Evolutionary conservation across 352 stramenopile species (phyloP).

Genomic region (Saprolegnia parasitica): DNA sequence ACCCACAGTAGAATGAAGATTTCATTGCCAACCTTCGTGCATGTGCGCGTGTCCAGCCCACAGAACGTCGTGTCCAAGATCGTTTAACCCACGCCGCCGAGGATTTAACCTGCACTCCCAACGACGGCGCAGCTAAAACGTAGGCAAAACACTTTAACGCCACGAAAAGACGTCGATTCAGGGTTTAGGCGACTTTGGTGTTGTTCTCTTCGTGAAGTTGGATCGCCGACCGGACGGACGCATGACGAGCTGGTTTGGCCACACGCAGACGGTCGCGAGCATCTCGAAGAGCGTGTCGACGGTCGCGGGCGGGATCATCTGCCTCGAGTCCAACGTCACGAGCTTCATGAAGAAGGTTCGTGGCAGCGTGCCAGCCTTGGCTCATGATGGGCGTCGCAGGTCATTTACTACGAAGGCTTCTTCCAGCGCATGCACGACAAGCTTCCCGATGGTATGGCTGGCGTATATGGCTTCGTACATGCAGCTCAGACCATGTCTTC

Average conservation of each 20-base stretch:
- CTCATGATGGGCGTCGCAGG: conserved; percentile 33
- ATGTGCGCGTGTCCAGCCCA: too few relatives aligned
- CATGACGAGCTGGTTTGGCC: conserved; percentile 76
- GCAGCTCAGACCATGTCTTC: neutral
- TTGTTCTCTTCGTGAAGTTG: neutral
- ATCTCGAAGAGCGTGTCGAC: conserved; percentile 82
- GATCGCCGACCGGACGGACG: neutral
- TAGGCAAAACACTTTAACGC: too few relatives aligned
- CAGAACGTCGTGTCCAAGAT: too few relatives aligned
- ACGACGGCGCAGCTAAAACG: too few relatives aligned
- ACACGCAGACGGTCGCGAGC: conserved; percentile 75
- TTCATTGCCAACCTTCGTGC: too few relatives aligned
- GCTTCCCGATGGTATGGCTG: conserved; percentile 42
- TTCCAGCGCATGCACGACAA: conserved; percentile 65
- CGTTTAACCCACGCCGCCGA: too few relatives aligned
- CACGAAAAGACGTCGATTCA: too few relatives aligned
- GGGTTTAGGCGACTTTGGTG: too few relatives aligned
- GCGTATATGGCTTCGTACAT: neutral
- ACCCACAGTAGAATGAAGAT: too few relatives aligned
- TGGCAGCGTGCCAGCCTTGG: neutral
- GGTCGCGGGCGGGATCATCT: conserved; percentile 57
- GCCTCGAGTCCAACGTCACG: conserved; percentile 68
- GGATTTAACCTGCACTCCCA: too few relatives aligned
- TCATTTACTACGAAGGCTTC: conserved; percentile 80
- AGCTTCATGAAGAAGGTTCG: conserved; percentile 83